Evolutionary conservation across 768 basidiomycete genomes (phyloP), one percentile per base, ranked within the genome.

Genomic region (Tricholomella constricta): DNA sequence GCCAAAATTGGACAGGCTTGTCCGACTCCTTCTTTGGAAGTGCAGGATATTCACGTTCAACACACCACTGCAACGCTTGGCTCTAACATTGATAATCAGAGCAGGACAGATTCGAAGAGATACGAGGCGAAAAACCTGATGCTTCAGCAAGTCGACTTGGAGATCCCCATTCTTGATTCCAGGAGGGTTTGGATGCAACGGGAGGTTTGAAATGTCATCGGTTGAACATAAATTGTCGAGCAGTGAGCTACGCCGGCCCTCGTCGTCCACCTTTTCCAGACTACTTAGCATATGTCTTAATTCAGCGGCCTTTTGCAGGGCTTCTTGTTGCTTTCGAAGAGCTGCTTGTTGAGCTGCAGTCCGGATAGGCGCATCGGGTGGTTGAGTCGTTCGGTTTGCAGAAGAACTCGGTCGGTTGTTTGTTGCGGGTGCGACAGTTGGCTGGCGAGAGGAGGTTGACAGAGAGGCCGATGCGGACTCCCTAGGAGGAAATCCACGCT

Each of bases 1-100:
- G 85, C 94, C 94, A 97, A 62, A 97, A 94, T 67, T 96, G 94
- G 1, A 93, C 89, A 0, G 91, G 87, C 31, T 77, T 79, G 52
- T 94, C 92, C 0, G 68, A 65, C 45, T 85, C 83, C 27, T 72
- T 79, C 52, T 74, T 79, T 2, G 94, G 94, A 11, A 94, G 69
- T 34, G 69, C 68, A 0, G 94, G 94, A 62, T 91, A 84, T 68
- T 97, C 94, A 23, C 76, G 82, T 14, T 84, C 80, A 25, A 95
- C 77, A 60, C 90, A 91, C 94, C 94, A 97, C 62, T 86, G 82
- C 38, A 94, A 69, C 1, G 85, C 92, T 82, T 94, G 91, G 45
- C 73, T 84, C 91, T 94, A 49, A 12, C 37, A 11, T 31, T 12
- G 43, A 1, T 23, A 31, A 23, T 46, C 9, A 59, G 35, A 49